Base-by-base conservation (phyloP, 1,139 yeast species). In the Lodderomyces pseudojiufengensis region DNA sequence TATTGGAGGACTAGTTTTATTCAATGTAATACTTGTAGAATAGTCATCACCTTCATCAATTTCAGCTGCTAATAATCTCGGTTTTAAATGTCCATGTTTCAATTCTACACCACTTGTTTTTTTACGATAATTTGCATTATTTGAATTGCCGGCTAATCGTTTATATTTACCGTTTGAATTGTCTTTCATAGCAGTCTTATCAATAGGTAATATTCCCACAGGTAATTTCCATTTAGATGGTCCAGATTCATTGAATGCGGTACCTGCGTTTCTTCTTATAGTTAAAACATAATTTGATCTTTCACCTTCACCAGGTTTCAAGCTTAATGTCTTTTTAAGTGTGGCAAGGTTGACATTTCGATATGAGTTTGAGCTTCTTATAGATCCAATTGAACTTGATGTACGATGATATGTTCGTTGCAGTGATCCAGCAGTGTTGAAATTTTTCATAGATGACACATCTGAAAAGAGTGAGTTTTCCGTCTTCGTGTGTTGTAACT, bases 41-140 rank as follows among this genome's bases (percentile, higher is more conserved):
- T 36, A 27, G 27, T 43, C 59, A 41, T 78, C 84, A 27, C 70
- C 76, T 40, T 83, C 88, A 43, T 81, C 92, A 22, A 84, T 80
- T 55, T 84, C 95, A 10, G 84, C 78, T 1, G 92, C 92, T 41
- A 84, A 63, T 54, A 84, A 67, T 39, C 88, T 70, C n/a, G 85
- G 86, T 37, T 78, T 76, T 46, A 83, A 66, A 51, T 78, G 86
- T 3, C 90, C 85, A 53, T 84, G 92, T 44, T 82, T 78, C 50
- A 83, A 71, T 44, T 81, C 88, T 42, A 79, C 76, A 4, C 78
- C 78, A 35, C 74, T 67, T 9, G 61, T 54, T 48, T 57, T 63
- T 50, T 55, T 65, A 39, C 43, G 20, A 10, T 35, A 33, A 25
- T 18, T 26, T 12, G 16, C 13, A 26, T 26, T 25, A 11, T 46